Evolutionary conservation across 108 stramenopile genomes (phyloP).

Genomic region (Nitzschia putrida): DNA sequence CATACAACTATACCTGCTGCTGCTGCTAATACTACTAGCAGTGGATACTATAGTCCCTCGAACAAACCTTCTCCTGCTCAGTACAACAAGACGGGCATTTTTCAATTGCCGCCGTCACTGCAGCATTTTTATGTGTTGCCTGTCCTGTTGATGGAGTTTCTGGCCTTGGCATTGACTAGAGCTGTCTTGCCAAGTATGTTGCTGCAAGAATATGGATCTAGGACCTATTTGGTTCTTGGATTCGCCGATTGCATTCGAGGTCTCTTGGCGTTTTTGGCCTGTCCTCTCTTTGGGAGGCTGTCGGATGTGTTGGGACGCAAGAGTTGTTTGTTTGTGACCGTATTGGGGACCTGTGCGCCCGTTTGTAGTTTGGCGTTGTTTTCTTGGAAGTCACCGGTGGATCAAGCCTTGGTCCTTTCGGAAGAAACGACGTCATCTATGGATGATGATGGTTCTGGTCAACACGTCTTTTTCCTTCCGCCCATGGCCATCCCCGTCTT

Average conservation of each 20-base stretch:
- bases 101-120: neutral
- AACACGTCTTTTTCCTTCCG: slow-evolving; percentile 6
- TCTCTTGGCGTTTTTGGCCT: slow-evolving; percentile 88
- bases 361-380: slow-evolving; percentile 89
- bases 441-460: neutral
- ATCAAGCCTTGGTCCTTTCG: neutral
- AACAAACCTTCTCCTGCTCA: no score
- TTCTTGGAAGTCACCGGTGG: slow-evolving; percentile 29
- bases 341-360: slow-evolving; percentile 89
- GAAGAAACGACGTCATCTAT: neutral
- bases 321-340: slow-evolving; percentile 84
- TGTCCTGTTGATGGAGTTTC: slow-evolving; percentile 91
- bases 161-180: slow-evolving; percentile 83
- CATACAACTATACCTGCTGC: no score
- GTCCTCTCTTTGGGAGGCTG: slow-evolving; percentile 90
- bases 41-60: no score
- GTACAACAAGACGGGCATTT: no score
- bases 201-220: slow-evolving; percentile 60
- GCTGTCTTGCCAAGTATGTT: slow-evolving; percentile 82
- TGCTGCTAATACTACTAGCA: no score
- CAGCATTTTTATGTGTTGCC: slow-evolving; percentile 84
- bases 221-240: slow-evolving; percentile 85
- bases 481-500: slow-evolving; percentile 59
- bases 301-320: slow-evolving; percentile 84
- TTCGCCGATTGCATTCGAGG: slow-evolving; percentile 88